Evolutionary conservation across 768 basidiomycete genomes (phyloP), one percentile per base, ranked within the genome.

Genomic region (Myochromella boudieri): DNA sequence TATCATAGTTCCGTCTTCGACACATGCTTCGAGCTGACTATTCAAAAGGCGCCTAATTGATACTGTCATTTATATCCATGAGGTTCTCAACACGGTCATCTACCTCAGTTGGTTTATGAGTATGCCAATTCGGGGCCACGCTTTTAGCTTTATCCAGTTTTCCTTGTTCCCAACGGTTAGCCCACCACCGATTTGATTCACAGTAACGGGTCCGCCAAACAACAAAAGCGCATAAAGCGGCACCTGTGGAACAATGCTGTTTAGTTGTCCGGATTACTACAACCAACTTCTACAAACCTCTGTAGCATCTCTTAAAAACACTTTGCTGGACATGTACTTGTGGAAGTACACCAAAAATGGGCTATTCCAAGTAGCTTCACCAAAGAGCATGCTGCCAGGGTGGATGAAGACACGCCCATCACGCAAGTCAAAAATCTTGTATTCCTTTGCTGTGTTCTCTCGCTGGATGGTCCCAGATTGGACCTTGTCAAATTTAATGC

Each of bases 71-170:
- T n/a, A 8, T 31, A 17, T 6, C 18, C 5, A 34, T n/a, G 18
- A 34, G n/a, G 33, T 34, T 17, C 6, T 7, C 33, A 37, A 21
- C 5, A 18, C 28, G 2, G 12, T 28, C 18, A 63, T 73, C 51
- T 60, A 88, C 90, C 90, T 75, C 9, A 94, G 67, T 54, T 93
- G 90, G 58, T 93, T 93, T 32, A 91, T 87, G 22, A 97, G 75
- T 9, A 93, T 82, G 1, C 92, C 93, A 39, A 95, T 95, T 7
- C 92, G 78, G n/a, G 94, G 88, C 81, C 85, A 90, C 0, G 91
- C 89, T 45, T 76, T 80, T 51, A 95, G 62, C 57, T 78, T 84
- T 48, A 97, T 67, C 4, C 55, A 60, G 20, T 70, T 68, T 18
- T 78, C 76, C 36, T 75, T 78, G 12, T 67, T 75, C 6, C 79